phyloP scores from a whole-genome alignment of 2,329 filamentous ascomycete genomes.

The Lachnellula suecica region DNA sequence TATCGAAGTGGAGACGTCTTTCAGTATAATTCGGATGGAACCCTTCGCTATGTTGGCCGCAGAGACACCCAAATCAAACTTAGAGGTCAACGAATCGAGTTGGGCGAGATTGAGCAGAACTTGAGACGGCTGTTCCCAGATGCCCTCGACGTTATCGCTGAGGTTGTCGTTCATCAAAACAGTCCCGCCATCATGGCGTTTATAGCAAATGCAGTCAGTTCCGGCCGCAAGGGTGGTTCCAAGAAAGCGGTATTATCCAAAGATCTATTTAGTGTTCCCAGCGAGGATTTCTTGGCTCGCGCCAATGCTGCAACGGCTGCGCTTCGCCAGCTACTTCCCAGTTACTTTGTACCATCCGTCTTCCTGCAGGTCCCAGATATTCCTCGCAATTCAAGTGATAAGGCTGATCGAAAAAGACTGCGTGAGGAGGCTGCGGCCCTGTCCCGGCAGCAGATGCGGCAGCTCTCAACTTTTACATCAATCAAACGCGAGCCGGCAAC shows the following conservation, averaged over 20 bases:
- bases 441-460: background rate
- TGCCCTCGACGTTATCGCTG: conserved; percentile 28
- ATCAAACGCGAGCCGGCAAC: conserved; percentile 2
- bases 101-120: conserved; percentile 47
- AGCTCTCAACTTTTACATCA: background rate
- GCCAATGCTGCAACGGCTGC: background rate
- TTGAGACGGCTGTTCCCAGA: conserved; percentile 35
- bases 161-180: conserved; percentile 29
- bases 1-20: conserved; percentile 62
- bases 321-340: conserved; percentile 31
- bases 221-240: conserved; percentile 3
- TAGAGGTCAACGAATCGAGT: conserved; percentile 61
- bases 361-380: conserved; percentile 28
- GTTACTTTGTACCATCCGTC: conserved; percentile 32
- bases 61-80: conserved; percentile 67
- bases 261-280: background rate
- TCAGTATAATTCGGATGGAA: conserved; percentile 45
- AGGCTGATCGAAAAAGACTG: conserved; percentile 35
- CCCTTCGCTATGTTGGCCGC: conserved; percentile 50
- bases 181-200: conserved; percentile 54
- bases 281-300: background rate
- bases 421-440: conserved; percentile 16
- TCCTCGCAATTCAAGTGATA: conserved; percentile 29
- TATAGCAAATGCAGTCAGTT: background rate
- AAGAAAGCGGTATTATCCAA: background rate